phyloP scores from a whole-genome alignment of 768 basidiomycete genomes.

The Rhodotorula toruloides region DNA sequence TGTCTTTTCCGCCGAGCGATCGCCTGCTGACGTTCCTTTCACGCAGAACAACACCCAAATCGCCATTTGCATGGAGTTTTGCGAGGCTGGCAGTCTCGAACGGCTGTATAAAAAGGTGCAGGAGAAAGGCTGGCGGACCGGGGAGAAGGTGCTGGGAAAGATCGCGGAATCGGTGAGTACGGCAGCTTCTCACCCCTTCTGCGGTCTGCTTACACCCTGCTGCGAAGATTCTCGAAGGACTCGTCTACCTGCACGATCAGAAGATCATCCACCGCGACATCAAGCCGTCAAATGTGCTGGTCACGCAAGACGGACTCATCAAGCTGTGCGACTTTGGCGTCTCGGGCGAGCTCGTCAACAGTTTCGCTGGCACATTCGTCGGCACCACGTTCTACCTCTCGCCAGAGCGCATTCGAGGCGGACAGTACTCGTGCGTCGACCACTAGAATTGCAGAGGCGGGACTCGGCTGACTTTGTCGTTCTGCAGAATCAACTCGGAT shows the following conservation, averaged over 20 bases:
- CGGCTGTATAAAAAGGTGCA: conserved; percentile 77
- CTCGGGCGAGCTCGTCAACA: conserved; percentile 52
- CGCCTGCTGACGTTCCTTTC: conserved; percentile 52
- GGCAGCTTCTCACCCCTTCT: conserved; percentile 1
- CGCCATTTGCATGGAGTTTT: conserved; percentile 87
- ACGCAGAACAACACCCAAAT: conserved; percentile 63
- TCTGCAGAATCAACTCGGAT: conserved; percentile 58
- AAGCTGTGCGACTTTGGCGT: conserved; percentile 54
- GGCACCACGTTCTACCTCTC: conserved; percentile 54
- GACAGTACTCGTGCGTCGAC: conserved; percentile 59
- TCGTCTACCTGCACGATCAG: conserved; percentile 82
- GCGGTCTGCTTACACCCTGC: conserved; percentile 16
- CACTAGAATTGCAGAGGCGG: no score
- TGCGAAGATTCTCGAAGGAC: conserved; percentile 89
- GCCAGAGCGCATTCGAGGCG: conserved; percentile 91
- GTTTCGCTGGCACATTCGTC: conserved; percentile 51
- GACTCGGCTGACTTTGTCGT: no score
- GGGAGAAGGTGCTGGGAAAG: conserved; percentile 82
- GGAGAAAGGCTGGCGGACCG: conserved; percentile 68
- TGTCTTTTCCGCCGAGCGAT: conserved; percentile 37
- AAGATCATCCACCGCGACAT: conserved; percentile 82
- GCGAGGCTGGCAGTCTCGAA: conserved; percentile 85
- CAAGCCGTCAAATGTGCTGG: conserved; percentile 53
- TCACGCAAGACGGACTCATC: conserved; percentile 50
- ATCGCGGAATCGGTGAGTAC: conserved; percentile 85